phyloP scores from a whole-genome alignment of 768 basidiomycete species.

The Strobilomyces echinocephalus region DNA sequence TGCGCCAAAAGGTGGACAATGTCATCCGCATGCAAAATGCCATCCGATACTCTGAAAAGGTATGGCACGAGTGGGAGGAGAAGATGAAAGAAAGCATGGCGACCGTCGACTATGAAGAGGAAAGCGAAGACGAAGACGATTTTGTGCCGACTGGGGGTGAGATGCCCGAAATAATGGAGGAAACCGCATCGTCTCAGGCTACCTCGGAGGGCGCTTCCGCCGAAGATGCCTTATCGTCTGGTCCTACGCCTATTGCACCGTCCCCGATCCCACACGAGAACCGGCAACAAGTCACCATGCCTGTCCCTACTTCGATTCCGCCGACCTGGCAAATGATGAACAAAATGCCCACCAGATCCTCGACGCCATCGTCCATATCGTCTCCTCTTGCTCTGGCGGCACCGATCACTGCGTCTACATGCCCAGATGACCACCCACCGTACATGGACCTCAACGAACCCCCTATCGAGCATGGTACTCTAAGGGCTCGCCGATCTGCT shows the following conservation, averaged over 20 bases:
- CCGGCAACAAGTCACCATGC: slow-evolving; percentile 29
- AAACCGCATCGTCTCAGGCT: slow-evolving; percentile 7
- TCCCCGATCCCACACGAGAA: slow-evolving; percentile 35
- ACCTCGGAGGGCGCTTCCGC: slow-evolving; percentile 16
- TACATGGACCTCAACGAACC: slow-evolving; percentile 63
- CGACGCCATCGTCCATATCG: slow-evolving; percentile 84
- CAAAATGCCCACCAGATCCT: slow-evolving; percentile 69
- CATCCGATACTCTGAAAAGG: slow-evolving; percentile 94
- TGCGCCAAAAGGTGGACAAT: slow-evolving; percentile 91
- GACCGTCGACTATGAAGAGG: slow-evolving; percentile 53
- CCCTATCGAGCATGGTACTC: slow-evolving; percentile 34
- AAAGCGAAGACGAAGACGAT: slow-evolving; percentile 41
- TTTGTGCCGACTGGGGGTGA: slow-evolving; percentile 29
- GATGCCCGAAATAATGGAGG: slow-evolving; percentile 23
- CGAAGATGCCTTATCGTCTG: slow-evolving; percentile 39
- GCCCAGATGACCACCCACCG: slow-evolving; percentile 56
- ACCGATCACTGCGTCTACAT: slow-evolving; percentile 70
- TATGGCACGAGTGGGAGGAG: slow-evolving; percentile 95
- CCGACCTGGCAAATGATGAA: slow-evolving; percentile 38
- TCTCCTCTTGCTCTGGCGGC: slow-evolving; percentile 82
- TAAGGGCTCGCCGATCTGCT: slow-evolving; percentile 62
- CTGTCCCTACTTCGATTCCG: slow-evolving; percentile 42
- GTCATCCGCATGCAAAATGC: slow-evolving; percentile 96
- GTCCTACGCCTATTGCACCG: slow-evolving; percentile 66
- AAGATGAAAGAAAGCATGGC: slow-evolving; percentile 68